Conservation (phyloP, 2,329 filamentous ascomycete genomes). For the Trichoderma oligosporum region DNA sequence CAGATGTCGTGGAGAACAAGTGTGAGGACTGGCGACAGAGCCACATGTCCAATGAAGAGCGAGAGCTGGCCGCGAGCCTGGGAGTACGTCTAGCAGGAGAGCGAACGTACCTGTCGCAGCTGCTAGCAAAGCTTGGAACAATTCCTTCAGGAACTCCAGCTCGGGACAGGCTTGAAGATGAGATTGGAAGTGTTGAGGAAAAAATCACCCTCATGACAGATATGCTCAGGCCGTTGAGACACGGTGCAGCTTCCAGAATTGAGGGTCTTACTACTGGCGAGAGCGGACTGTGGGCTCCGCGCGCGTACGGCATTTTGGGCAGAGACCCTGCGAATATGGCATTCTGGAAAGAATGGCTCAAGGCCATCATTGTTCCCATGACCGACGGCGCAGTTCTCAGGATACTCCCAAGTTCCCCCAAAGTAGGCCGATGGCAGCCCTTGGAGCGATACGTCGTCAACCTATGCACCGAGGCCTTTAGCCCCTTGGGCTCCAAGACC, state of each 20-base stretch:
- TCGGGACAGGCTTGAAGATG: constrained; percentile 81
- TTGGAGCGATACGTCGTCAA: constrained; percentile 96
- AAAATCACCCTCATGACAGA: constrained; percentile 97
- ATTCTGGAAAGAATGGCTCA: constrained; percentile 99
- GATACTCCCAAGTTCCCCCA: constrained; percentile 83
- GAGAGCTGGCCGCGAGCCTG: constrained; percentile 86
- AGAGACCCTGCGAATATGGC: constrained; percentile 76
- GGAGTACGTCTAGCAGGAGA: constrained; percentile 84
- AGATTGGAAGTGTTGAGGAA: constrained; percentile 94
- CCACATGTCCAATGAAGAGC: constrained; percentile 86
- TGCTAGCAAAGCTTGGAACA: constrained; percentile 77
- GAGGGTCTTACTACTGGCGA: constrained; percentile 94
- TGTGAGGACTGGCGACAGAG: constrained; percentile 82
- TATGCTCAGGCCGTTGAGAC: constrained; percentile 83
- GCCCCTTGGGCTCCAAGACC: constrained; percentile 87
- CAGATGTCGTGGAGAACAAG: constrained; percentile 75
- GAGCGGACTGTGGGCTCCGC: constrained; percentile 91
- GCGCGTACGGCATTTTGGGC: constrained; percentile 89
- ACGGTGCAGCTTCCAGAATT: constrained; percentile 94
- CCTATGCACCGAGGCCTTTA: constrained; percentile 90
- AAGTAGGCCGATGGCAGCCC: constrained; percentile 91
- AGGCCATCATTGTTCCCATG: constrained; percentile 93
- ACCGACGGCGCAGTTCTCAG: constrained; percentile 78
- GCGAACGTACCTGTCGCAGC: constrained; percentile 81
- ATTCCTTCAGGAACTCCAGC: constrained; percentile 75